Conservation (phyloP, 2,329 filamentous ascomycete genomes). For the Macrophomina tecta region DNA sequence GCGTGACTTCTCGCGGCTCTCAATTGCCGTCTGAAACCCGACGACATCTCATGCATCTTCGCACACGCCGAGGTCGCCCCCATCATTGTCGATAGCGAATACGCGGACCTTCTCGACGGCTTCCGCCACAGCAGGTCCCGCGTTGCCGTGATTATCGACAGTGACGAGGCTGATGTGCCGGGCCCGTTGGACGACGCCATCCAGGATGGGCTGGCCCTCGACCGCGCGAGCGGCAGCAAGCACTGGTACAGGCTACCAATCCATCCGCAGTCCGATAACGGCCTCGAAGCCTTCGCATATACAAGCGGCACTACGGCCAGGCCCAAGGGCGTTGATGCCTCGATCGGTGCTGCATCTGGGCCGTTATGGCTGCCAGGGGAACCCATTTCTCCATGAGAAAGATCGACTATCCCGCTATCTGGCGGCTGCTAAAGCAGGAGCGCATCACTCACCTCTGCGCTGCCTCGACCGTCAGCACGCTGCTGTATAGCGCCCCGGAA, state of each 20-base stretch:
- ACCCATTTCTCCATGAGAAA: conserved; percentile 94
- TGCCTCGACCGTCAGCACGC: conserved; percentile 93
- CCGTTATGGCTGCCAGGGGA: conserved; percentile 89
- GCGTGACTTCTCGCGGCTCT: conserved; percentile 51
- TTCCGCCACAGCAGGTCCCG: conserved; percentile 67
- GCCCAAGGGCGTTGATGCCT: conserved; percentile 82
- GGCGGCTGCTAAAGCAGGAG: conserved; percentile 85
- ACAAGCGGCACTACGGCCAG: conserved; percentile 90
- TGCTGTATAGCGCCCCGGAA: conserved; percentile 81
- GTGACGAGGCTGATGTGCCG: conserved; percentile 71
- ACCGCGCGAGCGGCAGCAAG: conserved; percentile 66
- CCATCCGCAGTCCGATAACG: conserved; percentile 76
- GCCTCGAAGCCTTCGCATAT: conserved; percentile 85
- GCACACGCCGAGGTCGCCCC: conserved; percentile 83
- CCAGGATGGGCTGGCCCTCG: conserved; percentile 76
- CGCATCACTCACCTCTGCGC: conserved; percentile 93
- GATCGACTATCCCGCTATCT: conserved; percentile 93
- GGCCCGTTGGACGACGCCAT: conserved; percentile 87
- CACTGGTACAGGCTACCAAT: conserved; percentile 80
- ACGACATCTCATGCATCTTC: conserved; percentile 91
- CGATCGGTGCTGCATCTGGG: conserved; percentile 87
- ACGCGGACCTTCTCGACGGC: conserved; percentile 68
- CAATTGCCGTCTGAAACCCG: conserved; percentile 77
- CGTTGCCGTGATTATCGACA: conserved; percentile 78
- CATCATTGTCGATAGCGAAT: conserved; percentile 88